Evolutionary conservation across 2,329 filamentous ascomycete genomes (phyloP).

Genomic region (Macrophomina tecta): DNA sequence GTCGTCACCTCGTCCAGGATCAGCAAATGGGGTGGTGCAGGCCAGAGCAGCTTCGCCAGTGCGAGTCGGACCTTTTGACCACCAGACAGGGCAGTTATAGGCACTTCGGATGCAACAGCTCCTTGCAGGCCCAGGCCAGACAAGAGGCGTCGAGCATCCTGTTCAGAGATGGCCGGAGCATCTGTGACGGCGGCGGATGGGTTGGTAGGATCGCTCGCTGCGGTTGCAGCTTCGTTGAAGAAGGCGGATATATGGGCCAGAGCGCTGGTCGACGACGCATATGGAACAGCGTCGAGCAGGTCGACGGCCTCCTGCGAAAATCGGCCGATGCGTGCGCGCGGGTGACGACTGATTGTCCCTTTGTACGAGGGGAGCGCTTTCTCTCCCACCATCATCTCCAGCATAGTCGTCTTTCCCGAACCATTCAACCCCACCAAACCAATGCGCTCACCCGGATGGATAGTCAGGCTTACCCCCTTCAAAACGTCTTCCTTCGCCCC

Average conservation of each 20-base stretch:
- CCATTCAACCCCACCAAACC: slow-evolving; percentile 82
- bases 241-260: slow-evolving; percentile 60
- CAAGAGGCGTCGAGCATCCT: slow-evolving; percentile 70
- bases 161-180: slow-evolving; percentile 60
- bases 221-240: slow-evolving; percentile 39
- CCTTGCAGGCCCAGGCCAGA: slow-evolving; percentile 74
- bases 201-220: slow-evolving; percentile 54
- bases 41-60: slow-evolving; percentile 71
- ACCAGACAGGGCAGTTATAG: slow-evolving; percentile 75
- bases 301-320: slow-evolving; percentile 84
- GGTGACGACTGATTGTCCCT: slow-evolving; percentile 69
- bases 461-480: slow-evolving; percentile 68
- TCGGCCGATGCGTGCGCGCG: slow-evolving; percentile 73
- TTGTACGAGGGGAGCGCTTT: slow-evolving; percentile 57
- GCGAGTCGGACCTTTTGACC: slow-evolving; percentile 73
- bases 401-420: slow-evolving; percentile 79
- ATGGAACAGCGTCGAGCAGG: slow-evolving; percentile 63
- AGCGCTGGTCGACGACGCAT: slow-evolving; percentile 63
- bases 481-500: slow-evolving; percentile 52
- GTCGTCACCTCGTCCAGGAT: slow-evolving; percentile 84
- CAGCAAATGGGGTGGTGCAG: slow-evolving; percentile 69
- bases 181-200: slow-evolving; percentile 31
- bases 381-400: slow-evolving; percentile 64
- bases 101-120: slow-evolving; percentile 73
- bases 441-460: slow-evolving; percentile 75